Evolutionary conservation across 257 asterid species (phyloP), one percentile per base, ranked within the genome.

Genomic region (Solanum acaule): DNA sequence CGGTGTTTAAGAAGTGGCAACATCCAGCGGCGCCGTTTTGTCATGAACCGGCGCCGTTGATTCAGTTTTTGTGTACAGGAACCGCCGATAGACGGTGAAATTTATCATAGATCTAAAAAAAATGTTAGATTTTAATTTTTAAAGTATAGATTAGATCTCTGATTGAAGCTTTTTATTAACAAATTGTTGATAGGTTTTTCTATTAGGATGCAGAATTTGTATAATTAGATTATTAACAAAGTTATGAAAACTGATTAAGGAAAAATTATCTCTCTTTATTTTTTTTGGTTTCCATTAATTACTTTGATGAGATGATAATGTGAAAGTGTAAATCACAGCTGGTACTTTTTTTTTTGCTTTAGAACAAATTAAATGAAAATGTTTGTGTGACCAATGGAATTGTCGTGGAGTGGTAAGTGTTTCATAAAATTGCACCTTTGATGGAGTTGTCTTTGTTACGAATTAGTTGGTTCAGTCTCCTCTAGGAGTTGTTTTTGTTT

Each of bases 21-120:
- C 96, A 94, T 84, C 98, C 98, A 40, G 94, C 96, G 56, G 95
- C 95, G 88, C 96, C 96, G 90, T 94, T 92, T 88, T 73, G 91
- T 23, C 92, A 93, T 61, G 95, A 93, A 40, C 89, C 93, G 87
- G 89, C 92, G 70, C 92, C 93, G 88, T 86, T 90, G 38, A 31
- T 73, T 88, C 94, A 95, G 42, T 95, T 93, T 87, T 92, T 92
- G 11, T 90, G 92, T 88, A 90, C 93, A 2, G 92, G 94, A 52
- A 89, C 90, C 73, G 90, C 87, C 3, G 94, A 93, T 61, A 89
- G 94, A 90, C 89, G 89, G 88, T 61, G 70, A 20, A 71, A 20
- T 31, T 7, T 10, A 27, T 59, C 67, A 52, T 63, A 7, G 83
- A 76, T 76, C 52, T 38, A 12, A 35, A 22, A 75, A 52, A 2